Conservation (phyloP, 1,284 basidiomycete species). For the Agaricales sp. region DNA sequence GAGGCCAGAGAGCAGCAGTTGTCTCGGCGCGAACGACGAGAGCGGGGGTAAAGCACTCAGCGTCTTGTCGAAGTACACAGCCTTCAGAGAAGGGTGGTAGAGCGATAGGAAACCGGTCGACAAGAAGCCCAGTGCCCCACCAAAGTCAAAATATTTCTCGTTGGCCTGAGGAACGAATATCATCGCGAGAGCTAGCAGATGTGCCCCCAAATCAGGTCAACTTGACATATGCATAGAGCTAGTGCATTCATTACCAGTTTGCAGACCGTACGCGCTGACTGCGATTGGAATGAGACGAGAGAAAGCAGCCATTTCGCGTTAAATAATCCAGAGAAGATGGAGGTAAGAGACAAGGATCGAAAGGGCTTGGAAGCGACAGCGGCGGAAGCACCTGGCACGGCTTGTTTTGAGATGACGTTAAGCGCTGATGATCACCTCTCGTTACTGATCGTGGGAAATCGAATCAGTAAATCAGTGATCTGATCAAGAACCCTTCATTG, state of each 20-base stretch:
- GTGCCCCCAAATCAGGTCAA: background rate
- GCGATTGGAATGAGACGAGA: slow-evolving; percentile 27
- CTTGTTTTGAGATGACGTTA: background rate
- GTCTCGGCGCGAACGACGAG: slow-evolving; percentile 46
- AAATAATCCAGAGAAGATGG: background rate
- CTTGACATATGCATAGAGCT: background rate
- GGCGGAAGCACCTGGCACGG: too few species aligned
- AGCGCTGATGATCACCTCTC: background rate
- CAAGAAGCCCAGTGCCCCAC: slow-evolving; percentile 59
- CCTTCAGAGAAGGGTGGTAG: slow-evolving; percentile 46
- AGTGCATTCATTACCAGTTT: slow-evolving; percentile 28
- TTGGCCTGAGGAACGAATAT: slow-evolving; percentile 49
- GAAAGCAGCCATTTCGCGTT: slow-evolving; percentile 22
- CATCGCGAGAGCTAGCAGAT: slow-evolving; percentile 39
- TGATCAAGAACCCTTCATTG: too few species aligned
- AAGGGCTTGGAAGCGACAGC: too few species aligned
- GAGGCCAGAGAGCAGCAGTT: slow-evolving; percentile 45
- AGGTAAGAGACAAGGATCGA: background rate
- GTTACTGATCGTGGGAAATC: too few species aligned
- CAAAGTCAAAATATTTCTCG: slow-evolving; percentile 48
- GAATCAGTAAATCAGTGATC: too few species aligned
- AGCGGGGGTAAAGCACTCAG: slow-evolving; percentile 30
- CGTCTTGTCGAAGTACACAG: slow-evolving; percentile 30
- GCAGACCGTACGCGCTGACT: slow-evolving; percentile 26
- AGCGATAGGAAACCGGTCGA: slow-evolving; percentile 53